phyloP scores from a whole-genome alignment of 2,329 filamentous ascomycete species.

The Penicillium palitans region DNA sequence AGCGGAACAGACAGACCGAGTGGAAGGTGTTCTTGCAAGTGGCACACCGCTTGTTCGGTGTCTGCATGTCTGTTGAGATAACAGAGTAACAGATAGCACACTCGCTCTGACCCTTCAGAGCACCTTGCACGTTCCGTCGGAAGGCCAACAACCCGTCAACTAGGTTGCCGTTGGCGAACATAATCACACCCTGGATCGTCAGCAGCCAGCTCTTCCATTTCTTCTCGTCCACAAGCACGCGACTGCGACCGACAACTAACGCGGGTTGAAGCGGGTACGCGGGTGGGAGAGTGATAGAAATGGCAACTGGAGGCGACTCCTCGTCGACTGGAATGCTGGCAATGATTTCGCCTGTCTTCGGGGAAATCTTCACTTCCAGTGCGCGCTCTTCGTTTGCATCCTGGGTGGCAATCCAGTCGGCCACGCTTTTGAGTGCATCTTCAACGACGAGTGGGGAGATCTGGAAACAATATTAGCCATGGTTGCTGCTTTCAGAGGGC shows the following conservation, averaged over 20 bases:
- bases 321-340: constrained; percentile 89
- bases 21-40: constrained; percentile 97
- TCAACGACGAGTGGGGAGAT: constrained; percentile 46
- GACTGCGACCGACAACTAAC: constrained; percentile 71
- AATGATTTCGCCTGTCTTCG: constrained; percentile 71
- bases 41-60: constrained; percentile 86
- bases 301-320: constrained; percentile 73
- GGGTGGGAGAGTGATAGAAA: constrained; percentile 76
- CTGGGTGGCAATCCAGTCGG: constrained; percentile 45
- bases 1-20: constrained; percentile 84
- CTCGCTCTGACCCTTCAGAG: constrained; percentile 88
- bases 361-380: constrained; percentile 69
- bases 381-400: constrained; percentile 53
- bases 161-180: constrained; percentile 84
- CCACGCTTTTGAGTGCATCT: constrained; percentile 42
- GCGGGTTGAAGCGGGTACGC: constrained; percentile 82
- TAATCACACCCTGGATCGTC: constrained; percentile 87
- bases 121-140: constrained; percentile 80
- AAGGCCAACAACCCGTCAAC: constrained; percentile 85
- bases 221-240: constrained; percentile 83
- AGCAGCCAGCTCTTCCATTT: constrained; percentile 93
- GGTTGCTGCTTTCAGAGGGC: not conserved
- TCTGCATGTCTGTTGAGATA: constrained; percentile 80
- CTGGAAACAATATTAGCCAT: constrained; percentile 25
- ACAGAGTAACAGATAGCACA: constrained; percentile 98